Evolutionary conservation across 2,329 filamentous ascomycete genomes (phyloP).

Genomic region (Orbilia javanica): DNA sequence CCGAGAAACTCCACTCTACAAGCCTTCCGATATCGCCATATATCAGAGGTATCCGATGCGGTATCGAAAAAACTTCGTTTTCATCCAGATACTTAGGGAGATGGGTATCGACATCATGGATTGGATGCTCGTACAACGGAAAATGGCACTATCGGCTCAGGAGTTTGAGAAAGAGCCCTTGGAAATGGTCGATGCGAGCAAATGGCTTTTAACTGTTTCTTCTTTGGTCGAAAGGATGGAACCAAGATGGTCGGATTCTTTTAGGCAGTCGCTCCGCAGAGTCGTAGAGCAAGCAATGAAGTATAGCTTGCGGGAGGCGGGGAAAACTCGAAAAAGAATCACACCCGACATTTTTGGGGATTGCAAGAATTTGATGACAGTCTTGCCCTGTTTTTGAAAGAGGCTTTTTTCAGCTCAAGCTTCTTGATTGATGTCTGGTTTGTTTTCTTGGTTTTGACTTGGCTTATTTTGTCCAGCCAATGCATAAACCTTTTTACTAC

Average conservation of each 20-base stretch:
- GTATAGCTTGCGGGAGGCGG: background rate
- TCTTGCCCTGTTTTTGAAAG: no score
- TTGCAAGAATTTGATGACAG: background rate
- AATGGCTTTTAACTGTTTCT: background rate
- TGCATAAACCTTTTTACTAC: no score
- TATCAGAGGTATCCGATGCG: background rate
- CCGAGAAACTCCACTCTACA: background rate
- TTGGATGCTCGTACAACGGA: background rate
- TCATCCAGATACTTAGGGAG: background rate
- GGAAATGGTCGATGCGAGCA: background rate
- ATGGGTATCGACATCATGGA: background rate
- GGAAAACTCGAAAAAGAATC: background rate
- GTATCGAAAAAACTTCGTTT: background rate
- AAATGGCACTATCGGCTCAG: background rate
- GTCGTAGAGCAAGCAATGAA: background rate
- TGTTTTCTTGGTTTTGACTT: no score
- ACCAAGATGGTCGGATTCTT: background rate
- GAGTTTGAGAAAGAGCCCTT: background rate
- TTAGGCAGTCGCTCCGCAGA: background rate
- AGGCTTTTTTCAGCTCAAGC: no score
- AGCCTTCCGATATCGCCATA: background rate
- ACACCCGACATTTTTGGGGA: background rate
- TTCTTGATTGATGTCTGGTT: no score
- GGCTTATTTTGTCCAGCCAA: no score
- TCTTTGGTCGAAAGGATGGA: background rate